These are phyloP conservation scores for Solanum ossicruentum DNA, from an alignment of 257 asterid genomes.

Conservation along the genomic window DNA sequence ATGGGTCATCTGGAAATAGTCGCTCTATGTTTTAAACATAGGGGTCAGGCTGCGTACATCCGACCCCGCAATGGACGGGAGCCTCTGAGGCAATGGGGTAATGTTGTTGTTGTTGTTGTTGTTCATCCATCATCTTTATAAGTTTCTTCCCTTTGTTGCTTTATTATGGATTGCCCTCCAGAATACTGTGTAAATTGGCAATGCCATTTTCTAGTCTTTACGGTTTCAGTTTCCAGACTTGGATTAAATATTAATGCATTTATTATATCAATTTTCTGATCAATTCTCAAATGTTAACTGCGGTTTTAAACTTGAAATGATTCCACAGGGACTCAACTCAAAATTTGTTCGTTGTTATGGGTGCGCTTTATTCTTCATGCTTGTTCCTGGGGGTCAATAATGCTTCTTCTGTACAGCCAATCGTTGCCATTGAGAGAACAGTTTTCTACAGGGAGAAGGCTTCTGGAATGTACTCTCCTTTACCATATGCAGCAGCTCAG, in stretches of 20 bases:
- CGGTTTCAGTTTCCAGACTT: neutral
- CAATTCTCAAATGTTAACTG: neutral
- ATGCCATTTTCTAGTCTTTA: neutral
- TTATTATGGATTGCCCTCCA: neutral
- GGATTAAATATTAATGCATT: neutral
- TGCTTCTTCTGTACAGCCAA: slow-evolving; percentile 82
- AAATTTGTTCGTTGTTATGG: slow-evolving; percentile 56
- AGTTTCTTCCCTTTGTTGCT: neutral
- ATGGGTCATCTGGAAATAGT: no score
- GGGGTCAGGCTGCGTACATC: no score
- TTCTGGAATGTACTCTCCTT: slow-evolving; percentile 79
- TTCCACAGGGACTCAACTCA: slow-evolving; percentile 61
- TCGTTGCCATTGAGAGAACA: slow-evolving; percentile 68
- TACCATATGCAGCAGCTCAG: slow-evolving; percentile 79
- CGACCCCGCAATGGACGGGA: no score
- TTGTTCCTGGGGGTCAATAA: slow-evolving; percentile 81
- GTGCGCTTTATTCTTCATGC: slow-evolving; percentile 63
- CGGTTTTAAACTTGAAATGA: neutral
- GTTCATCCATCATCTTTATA: neutral
- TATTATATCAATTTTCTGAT: neutral
- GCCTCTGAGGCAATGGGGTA: no score
- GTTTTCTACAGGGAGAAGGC: slow-evolving; percentile 92
- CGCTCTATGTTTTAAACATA: no score
- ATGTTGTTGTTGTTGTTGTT: no score
- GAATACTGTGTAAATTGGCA: neutral